Evolutionary conservation across 2,329 filamentous ascomycete genomes (phyloP), one percentile per base, ranked within the genome.

Genomic region (Dothiorella sarmentorum): DNA sequence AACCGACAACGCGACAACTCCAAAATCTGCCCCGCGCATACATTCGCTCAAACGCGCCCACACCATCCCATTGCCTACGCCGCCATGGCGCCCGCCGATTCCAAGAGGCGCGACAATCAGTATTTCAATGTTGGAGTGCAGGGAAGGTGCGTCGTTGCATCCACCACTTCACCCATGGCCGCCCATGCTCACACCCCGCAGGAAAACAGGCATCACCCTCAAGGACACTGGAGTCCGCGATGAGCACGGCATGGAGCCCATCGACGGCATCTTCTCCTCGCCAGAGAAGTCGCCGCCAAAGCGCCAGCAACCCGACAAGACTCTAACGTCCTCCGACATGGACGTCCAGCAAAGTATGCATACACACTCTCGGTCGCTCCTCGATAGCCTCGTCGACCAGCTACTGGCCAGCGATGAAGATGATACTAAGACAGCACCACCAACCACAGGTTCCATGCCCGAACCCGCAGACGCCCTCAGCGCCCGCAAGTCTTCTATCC

Each of bases 251-350:
- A 86, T 99, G 78, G 91, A 97, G 71, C 88, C 90, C 33, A 82
- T 96, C 60, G 89, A 93, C 33, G 85, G 85, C 64, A 85, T 97
- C 64, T 96, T 96, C 73, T 97, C 92, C 7, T 96, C 92, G 18
- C 91, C 92, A 13, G 83, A 85, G 64, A 89, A 86, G 67, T 76
- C 73, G 56, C 81, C 80, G n/a, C 76, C 79, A 1, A 64, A 61
- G 57, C 71, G 66, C 43, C 75, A 77, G 15, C 45, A 51, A 62
- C 71, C 76, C 31, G 62, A 62, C 43, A 68, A 62, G 1, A 81
- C 78, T 13, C 73, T 80, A 38, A 76, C 76, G 22, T 78, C 78
- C 17, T 84, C 82, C 27, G 81, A 80, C 60, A 86, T 87, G 85
- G 84, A 86, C 22, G 75, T 86, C 55, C 81, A 81, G 62, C 80